Conservation (phyloP, 225 moss, liverwort and hornwort genomes). For the Polytrichum commune region DNA sequence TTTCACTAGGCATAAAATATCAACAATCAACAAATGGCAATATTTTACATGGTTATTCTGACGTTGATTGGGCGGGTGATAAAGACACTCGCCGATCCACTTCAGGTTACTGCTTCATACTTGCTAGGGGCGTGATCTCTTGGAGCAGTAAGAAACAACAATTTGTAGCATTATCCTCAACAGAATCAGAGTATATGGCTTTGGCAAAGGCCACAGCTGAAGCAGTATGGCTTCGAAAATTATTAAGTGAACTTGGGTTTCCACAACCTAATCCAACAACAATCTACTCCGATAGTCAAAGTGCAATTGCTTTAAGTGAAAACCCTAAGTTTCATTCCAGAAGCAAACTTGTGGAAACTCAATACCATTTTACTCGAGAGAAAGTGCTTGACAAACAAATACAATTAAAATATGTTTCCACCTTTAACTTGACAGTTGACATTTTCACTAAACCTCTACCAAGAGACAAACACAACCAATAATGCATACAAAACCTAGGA, state of each 20-base stretch:
- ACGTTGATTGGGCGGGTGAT: neutral
- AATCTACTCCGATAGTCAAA: neutral
- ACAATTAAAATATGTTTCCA: neutral
- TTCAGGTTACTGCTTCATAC: neutral
- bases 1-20: neutral
- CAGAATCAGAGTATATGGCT: neutral
- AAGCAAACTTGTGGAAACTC: neutral
- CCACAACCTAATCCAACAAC: neutral
- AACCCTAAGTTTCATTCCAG: slow-evolving; percentile 1
- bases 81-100: neutral
- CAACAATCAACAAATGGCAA: neutral
- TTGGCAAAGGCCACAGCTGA: neutral
- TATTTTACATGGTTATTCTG: neutral
- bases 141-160: neutral
- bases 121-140: neutral
- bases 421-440: neutral
- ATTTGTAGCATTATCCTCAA: neutral
- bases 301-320: neutral
- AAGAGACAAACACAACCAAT: neutral
- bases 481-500: neutral
- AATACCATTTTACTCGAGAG: neutral
- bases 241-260: neutral
- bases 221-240: neutral
- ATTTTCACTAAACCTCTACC: neutral
- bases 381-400: neutral